A percentile compares a stretch with the other conserved stretches of the same genome.
These are phyloP conservation scores for Talaromyces sp. DNA, from an alignment of 2,329 filamentous ascomycete genomes.

Conservation along the genomic window DNA sequence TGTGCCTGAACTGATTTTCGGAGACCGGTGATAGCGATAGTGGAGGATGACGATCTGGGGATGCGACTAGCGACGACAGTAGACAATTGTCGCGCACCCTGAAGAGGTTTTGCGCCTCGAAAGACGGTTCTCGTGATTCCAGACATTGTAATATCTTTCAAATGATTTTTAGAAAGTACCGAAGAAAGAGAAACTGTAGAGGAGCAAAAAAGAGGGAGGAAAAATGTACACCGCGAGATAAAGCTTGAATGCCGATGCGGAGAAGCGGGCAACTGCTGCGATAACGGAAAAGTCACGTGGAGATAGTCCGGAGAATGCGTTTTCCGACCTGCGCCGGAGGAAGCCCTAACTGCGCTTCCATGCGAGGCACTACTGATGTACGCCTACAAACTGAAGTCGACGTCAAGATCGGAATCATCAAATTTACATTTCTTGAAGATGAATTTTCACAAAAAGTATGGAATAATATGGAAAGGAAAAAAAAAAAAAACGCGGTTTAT, in stretches of 20 bases:
- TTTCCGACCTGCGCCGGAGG: conserved; percentile 16
- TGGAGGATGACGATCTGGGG: neutral
- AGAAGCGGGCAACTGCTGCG: conserved; percentile 19
- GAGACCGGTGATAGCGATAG: conserved; percentile 8
- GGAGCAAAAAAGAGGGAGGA: neutral
- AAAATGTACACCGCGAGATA: conserved; percentile 9
- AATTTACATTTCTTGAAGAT: too few species aligned
- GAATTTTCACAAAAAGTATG: neutral
- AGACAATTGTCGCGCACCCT: conserved; percentile 16
- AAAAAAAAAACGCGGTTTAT: neutral
- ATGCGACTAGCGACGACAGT: conserved; percentile 8
- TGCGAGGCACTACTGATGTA: neutral
- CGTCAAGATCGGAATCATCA: neutral
- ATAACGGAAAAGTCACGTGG: conserved; percentile 40
- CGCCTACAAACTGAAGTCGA: neutral
- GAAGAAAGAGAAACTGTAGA: neutral
- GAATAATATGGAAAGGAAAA: neutral
- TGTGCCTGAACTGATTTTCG: conserved; percentile 10
- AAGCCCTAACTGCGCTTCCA: conserved; percentile 14
- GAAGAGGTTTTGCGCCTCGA: conserved; percentile 14
- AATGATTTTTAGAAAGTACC: neutral
- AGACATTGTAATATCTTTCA: conserved; percentile 11
- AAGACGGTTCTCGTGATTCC: conserved; percentile 7
- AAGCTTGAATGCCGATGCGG: conserved; percentile 17
- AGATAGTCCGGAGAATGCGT: conserved; percentile 27